Conservation (phyloP, 768 basidiomycete species). For the Steccherinum ochraceum region DNA sequence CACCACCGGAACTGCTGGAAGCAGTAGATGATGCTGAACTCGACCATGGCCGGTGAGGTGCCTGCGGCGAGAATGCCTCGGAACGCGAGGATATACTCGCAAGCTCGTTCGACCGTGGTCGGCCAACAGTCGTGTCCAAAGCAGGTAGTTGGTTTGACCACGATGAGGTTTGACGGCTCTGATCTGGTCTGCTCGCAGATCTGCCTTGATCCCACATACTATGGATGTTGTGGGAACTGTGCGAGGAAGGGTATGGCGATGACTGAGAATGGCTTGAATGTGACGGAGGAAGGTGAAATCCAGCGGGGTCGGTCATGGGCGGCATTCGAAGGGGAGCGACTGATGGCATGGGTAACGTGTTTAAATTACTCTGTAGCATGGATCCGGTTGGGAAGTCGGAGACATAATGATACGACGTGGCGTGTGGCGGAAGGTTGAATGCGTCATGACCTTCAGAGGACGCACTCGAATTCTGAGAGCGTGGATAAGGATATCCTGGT, state of each 20-base stretch:
- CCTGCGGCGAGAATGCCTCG: conserved; percentile 19
- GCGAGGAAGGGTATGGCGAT: background rate
- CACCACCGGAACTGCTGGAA: conserved; percentile 16
- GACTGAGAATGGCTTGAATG: background rate
- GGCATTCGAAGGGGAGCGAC: conserved; percentile 10
- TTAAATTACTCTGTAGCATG: conserved; percentile 10
- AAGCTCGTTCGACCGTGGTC: conserved; percentile 8
- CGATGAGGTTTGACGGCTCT: conserved; percentile 6
- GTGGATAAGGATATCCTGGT: conserved; percentile 19
- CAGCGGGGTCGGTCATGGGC: conserved; percentile 7
- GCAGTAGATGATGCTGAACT: conserved; percentile 16
- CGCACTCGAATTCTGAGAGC: conserved; percentile 14
- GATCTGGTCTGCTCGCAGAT: conserved; percentile 2
- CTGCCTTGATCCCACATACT: conserved; percentile 14
- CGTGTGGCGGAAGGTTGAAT: conserved; percentile 11
- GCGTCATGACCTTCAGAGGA: conserved; percentile 10
- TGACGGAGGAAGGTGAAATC: conserved; percentile 1
- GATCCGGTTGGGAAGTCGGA: conserved; percentile 12
- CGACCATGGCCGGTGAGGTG: conserved; percentile 18
- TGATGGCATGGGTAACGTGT: background rate
- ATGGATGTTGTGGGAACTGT: conserved; percentile 1
- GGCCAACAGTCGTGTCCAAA: conserved; percentile 15
- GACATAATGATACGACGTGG: conserved; percentile 7
- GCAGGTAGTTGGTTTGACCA: conserved; percentile 20
- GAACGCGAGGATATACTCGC: conserved; percentile 6